phyloP scores from a whole-genome alignment of 371 early-diverging fungal species.

The Apophysomyces trapeziformis region DNA sequence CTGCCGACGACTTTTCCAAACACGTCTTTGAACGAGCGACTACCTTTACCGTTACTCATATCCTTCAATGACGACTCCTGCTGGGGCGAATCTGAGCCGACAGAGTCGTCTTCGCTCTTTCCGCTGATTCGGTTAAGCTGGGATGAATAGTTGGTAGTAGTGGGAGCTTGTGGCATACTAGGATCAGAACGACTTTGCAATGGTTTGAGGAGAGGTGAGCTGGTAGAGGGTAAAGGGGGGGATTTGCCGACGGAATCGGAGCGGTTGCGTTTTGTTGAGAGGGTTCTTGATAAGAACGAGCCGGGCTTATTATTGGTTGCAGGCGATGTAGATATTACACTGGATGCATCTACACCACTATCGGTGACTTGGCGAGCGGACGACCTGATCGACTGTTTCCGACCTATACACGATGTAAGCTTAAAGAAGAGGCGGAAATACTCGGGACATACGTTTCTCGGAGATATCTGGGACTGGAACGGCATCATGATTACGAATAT shows the following conservation, averaged over 20 bases:
- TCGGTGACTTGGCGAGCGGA: slow-evolving; percentile 11
- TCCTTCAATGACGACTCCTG: slow-evolving; percentile 26
- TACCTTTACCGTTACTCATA: slow-evolving; percentile 7
- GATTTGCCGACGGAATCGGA: slow-evolving; percentile 31
- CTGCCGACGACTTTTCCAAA: slow-evolving; percentile 68
- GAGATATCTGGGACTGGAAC: slow-evolving; percentile 34
- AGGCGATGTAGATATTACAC: slow-evolving; percentile 18
- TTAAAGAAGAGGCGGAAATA: neutral
- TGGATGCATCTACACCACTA: slow-evolving; percentile 13
- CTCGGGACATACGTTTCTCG: slow-evolving; percentile 28
- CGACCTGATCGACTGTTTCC: slow-evolving; percentile 9
- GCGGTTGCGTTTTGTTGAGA: slow-evolving; percentile 38
- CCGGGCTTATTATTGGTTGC: slow-evolving; percentile 7
- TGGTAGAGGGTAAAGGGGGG: slow-evolving; percentile 33
- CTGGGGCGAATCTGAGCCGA: slow-evolving; percentile 14
- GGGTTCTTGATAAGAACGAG: slow-evolving; percentile 40
- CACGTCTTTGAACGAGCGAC: slow-evolving; percentile 65
- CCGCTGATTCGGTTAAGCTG: slow-evolving; percentile 24
- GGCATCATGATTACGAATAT: slow-evolving; percentile 39
- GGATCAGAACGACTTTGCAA: slow-evolving; percentile 14
- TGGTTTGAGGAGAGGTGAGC: slow-evolving; percentile 28
- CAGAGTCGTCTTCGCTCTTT: slow-evolving; percentile 29
- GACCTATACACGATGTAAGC: slow-evolving; percentile 11
- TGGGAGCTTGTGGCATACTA: neutral
- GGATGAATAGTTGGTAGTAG: slow-evolving; percentile 19